Conservation (phyloP, 306 rosid genomes). For the Cicer chorassanicum region DNA sequence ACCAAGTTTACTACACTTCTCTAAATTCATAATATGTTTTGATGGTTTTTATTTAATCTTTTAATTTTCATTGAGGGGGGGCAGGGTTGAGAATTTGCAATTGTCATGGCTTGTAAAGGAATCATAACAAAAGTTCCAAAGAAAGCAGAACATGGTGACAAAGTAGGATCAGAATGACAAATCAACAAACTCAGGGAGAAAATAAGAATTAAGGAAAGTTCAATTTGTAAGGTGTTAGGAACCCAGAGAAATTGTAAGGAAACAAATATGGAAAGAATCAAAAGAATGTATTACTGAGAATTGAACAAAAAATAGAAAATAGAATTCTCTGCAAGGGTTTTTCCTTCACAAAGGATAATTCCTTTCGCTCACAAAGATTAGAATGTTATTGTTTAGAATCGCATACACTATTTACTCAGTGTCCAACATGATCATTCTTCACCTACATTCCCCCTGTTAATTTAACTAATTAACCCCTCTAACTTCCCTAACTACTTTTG, state of each 20-base stretch:
- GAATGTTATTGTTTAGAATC: too few relatives aligned
- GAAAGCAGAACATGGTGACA: not conserved
- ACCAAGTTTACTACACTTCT: not conserved
- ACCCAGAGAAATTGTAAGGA: not conserved
- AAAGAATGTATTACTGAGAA: not conserved
- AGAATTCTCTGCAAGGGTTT: not conserved
- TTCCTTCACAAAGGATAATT: not conserved
- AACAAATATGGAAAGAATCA: not conserved
- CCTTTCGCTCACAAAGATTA: not conserved
- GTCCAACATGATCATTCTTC: not conserved
- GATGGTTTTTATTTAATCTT: not conserved
- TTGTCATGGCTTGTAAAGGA: not conserved
- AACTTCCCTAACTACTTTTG: constrained; percentile 1
- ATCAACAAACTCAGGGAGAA: not conserved
- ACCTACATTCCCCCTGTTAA: not conserved
- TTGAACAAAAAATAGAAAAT: not conserved
- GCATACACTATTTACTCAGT: too few relatives aligned
- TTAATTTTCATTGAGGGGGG: constrained; percentile 1
- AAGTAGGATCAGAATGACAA: not conserved
- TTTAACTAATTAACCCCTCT: constrained; percentile 1
- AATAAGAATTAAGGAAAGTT: not conserved
- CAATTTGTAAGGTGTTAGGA: not conserved
- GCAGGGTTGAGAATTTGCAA: constrained; percentile 8
- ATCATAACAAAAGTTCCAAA: not conserved
- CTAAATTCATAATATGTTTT: not conserved